A percentile compares a stretch with the other conserved stretches of the same genome.
These are phyloP conservation scores for Filosporella fistucella DNA, from an alignment of 495 filamentous ascomycete species.

Conservation along the genomic window DNA sequence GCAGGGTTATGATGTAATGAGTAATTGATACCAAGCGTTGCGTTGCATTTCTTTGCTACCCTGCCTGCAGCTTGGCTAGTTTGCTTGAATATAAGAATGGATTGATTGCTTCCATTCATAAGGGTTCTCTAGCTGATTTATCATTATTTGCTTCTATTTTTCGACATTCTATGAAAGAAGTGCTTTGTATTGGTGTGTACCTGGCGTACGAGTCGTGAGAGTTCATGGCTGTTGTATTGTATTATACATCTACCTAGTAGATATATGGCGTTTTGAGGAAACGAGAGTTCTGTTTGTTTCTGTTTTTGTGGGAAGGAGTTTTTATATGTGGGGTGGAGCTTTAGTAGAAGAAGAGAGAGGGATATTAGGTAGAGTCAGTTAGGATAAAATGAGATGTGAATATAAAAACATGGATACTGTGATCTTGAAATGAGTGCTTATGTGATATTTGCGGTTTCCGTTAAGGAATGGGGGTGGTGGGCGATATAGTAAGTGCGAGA, in stretches of 20 bases:
- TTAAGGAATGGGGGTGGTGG: too few relatives aligned
- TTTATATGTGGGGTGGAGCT: too few relatives aligned
- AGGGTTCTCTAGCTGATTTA: background rate
- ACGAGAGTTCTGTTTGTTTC: too few relatives aligned
- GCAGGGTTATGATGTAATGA: constrained; percentile 1
- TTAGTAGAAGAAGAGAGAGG: too few relatives aligned
- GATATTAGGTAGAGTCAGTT: too few relatives aligned
- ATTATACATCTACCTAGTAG: background rate
- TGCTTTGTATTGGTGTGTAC: background rate
- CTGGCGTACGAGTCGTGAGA: background rate
- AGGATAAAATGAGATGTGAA: too few relatives aligned
- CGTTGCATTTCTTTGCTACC: background rate
- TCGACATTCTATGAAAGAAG: background rate
- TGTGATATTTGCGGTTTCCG: too few relatives aligned
- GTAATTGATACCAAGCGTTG: background rate
- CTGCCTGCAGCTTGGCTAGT: background rate
- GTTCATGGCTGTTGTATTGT: background rate
- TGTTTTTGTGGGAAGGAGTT: too few relatives aligned
- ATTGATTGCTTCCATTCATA: background rate
- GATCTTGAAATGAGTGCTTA: too few relatives aligned
- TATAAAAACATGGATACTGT: too few relatives aligned
- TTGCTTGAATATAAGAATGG: background rate
- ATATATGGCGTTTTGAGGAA: background rate
- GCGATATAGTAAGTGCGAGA: too few relatives aligned
- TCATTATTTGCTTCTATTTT: background rate